Evolutionary conservation across 106 monocot genomes (phyloP).

Genomic region (Allium fistulosum): DNA sequence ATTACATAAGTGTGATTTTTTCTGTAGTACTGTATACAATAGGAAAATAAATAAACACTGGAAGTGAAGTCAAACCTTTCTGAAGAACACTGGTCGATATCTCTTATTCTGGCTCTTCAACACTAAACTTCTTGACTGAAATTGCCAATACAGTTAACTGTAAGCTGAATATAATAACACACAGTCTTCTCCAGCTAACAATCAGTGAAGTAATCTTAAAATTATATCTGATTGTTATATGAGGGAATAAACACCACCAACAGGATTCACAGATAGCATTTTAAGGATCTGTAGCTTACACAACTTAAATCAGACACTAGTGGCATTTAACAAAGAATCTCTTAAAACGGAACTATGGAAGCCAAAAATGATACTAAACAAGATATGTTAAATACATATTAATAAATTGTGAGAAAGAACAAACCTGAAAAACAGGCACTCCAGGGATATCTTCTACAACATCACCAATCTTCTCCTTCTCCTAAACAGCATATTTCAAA

Average conservation of each 20-base stretch:
- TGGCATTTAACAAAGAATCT: too few relatives aligned
- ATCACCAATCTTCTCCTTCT: constrained; percentile 28
- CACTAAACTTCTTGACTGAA: constrained; percentile 78
- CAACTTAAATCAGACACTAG: too few relatives aligned
- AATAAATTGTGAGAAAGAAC: not conserved
- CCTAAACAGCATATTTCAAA: constrained; percentile 20
- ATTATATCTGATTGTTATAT: too few relatives aligned
- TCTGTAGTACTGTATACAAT: too few relatives aligned
- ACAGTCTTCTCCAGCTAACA: too few relatives aligned
- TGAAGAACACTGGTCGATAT: constrained; percentile 89
- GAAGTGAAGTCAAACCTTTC: constrained; percentile 49
- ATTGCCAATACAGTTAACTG: not conserved
- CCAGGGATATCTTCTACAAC: constrained; percentile 35
- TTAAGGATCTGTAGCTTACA: too few relatives aligned
- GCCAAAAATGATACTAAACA: not conserved
- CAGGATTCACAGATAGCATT: too few relatives aligned
- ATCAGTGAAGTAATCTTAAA: too few relatives aligned
- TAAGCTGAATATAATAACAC: too few relatives aligned
- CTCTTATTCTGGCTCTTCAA: constrained; percentile 66
- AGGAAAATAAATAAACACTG: too few relatives aligned
- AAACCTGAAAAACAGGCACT: constrained; percentile 78
- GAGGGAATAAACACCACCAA: too few relatives aligned
- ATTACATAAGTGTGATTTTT: not conserved
- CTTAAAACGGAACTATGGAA: not conserved
- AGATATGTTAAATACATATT: not conserved